Conservation (phyloP, 331 rosid genomes). For the Arachis monticola region DNA sequence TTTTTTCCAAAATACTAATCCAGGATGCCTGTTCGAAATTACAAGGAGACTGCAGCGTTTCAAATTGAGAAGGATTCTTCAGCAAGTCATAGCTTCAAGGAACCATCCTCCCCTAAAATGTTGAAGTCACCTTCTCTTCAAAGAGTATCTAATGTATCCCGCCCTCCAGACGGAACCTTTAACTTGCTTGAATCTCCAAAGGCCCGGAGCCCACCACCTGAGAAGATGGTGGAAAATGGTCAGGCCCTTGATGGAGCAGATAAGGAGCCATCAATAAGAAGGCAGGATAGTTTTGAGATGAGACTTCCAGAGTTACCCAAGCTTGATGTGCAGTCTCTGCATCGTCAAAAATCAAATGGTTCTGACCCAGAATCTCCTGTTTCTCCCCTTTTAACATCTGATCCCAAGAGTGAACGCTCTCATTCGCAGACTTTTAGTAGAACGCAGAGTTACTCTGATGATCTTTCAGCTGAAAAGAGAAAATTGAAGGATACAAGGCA, state of each 20-base stretch:
- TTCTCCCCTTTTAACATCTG: conserved; percentile 92
- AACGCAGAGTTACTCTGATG: conserved; percentile 81
- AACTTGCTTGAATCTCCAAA: conserved; percentile 79
- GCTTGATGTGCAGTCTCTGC: conserved; percentile 80
- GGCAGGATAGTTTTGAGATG: conserved; percentile 99
- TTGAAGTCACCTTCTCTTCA: conserved; percentile 92
- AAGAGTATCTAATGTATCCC: conserved; percentile 68
- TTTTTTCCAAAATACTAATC: conserved; percentile 30
- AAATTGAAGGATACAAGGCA: conserved; percentile 51
- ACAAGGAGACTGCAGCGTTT: conserved; percentile 80
- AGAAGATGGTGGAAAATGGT: conserved; percentile 80
- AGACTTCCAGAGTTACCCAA: conserved; percentile 90
- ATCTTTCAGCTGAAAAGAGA: conserved; percentile 54
- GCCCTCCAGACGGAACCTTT: conserved; percentile 61
- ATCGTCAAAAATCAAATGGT: conserved; percentile 71
- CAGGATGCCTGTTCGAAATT: conserved; percentile 92
- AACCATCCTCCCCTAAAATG: conserved; percentile 93
- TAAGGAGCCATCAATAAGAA: conserved; percentile 84
- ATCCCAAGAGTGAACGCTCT: conserved; percentile 94
- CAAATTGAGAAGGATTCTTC: conserved; percentile 94
- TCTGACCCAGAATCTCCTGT: conserved; percentile 97
- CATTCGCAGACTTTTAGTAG: conserved; percentile 97
- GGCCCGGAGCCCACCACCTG: conserved; percentile 76
- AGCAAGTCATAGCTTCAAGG: conserved; percentile 78
- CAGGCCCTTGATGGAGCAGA: conserved; percentile 66